Evolutionary conservation across 2,329 filamentous ascomycete genomes (phyloP), one percentile per base, ranked within the genome.

Genomic region (Cucurbitaria berberidis): DNA sequence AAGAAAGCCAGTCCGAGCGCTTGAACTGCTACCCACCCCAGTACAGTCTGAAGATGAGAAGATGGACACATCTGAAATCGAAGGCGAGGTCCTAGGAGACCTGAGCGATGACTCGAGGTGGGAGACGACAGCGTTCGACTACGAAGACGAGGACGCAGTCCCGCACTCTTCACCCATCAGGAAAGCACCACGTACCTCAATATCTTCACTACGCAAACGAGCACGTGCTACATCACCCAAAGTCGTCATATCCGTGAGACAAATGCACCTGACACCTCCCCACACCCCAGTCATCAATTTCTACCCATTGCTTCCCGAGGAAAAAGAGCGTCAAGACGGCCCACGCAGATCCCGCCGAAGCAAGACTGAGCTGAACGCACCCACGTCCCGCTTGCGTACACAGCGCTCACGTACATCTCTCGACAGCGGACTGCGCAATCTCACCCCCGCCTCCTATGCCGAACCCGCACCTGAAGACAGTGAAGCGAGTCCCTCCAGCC

Each of bases 1-100:
- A 5, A 55, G 51, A 35, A 61, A 61, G 26, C 62, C 64, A 0
- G 43, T 70, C 11, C 63, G 63, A 10, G 42, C 54, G 7, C 47
- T 72, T 7, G 55, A 61, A 3, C 50, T 72, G 1, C 48, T 73
- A 3, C 70, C 67, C 2, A 71, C 69, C 5, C 71, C 70, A 6
- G 55, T 43, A 5, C 57, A 61, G 2, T 73, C 72, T 1, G 64
- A 68, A 38, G 55, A 60, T 21, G 55, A 64, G 16, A 48, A 42
- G 6, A 24, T 24, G 10, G 36, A 47, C 21, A 39, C 39, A 9
- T 69, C 67, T 6, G 63, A 67, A 30, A 42, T 51, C 21, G 53
- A 63, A 13, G 39, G 50, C 22, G 30, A 11, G 4, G 19, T 55
- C 19, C 53, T 45, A 13, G 24, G 19, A 16, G 21, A 21, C 11